Conservation (phyloP, 2,329 filamentous ascomycete genomes). For the Didymella pomorum region DNA sequence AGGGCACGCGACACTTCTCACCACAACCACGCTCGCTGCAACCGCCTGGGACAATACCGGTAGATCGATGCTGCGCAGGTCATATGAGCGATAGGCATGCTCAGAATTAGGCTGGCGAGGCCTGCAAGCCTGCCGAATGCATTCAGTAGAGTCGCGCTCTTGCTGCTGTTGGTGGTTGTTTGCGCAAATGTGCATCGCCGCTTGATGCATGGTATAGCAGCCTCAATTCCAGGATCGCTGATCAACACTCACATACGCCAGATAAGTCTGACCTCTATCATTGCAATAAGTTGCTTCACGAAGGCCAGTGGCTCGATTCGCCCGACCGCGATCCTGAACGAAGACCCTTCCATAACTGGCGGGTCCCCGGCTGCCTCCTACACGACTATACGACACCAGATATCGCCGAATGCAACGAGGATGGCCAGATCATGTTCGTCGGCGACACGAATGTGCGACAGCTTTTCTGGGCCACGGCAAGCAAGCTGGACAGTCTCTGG, state of each 20-base stretch:
- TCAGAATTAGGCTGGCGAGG: constrained; percentile 18
- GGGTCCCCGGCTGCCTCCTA: constrained; percentile 67
- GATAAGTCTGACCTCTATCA: constrained; percentile 60
- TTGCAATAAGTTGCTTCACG: constrained; percentile 61
- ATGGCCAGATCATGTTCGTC: constrained; percentile 64
- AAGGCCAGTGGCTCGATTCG: constrained; percentile 61
- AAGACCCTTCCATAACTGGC: constrained; percentile 61
- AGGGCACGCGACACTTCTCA: constrained; percentile 13
- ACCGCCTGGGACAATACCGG: background rate
- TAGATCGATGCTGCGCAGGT: constrained; percentile 2
- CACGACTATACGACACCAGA: constrained; percentile 63
- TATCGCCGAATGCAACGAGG: constrained; percentile 61
- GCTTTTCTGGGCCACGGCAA: constrained; percentile 66
- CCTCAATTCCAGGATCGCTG: background rate
- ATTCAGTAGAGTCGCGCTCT: constrained; percentile 15
- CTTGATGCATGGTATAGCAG: constrained; percentile 15
- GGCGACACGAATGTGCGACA: constrained; percentile 69
- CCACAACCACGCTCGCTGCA: background rate
- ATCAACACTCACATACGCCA: constrained; percentile 18
- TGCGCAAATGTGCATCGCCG: constrained; percentile 26
- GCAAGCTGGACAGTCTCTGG: constrained; percentile 53
- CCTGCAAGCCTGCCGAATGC: constrained; percentile 14
- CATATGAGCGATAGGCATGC: constrained; percentile 19
- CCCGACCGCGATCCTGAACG: constrained; percentile 41
- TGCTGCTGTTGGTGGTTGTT: constrained; percentile 24